Evolutionary conservation across 1,139 yeast species (phyloP).

Genomic region (Blastobotrys serpentis): DNA sequence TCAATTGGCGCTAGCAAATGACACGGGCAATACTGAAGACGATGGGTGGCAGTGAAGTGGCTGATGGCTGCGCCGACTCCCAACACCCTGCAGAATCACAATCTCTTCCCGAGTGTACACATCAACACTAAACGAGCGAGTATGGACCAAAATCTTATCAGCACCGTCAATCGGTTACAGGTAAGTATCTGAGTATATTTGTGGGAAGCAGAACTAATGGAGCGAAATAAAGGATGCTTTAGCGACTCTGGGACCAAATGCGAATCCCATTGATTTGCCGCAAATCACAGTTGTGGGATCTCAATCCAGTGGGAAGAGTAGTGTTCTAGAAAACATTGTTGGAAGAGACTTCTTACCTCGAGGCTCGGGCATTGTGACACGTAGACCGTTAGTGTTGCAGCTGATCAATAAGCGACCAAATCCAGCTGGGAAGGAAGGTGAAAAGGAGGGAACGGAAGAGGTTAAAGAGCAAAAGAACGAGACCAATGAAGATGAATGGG

Average conservation of each 20-base stretch:
- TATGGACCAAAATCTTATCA: conserved; percentile 25
- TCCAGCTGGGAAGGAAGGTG: not conserved
- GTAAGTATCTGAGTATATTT: conserved; percentile 21
- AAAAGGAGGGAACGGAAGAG: conserved; percentile 10
- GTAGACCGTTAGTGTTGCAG: conserved; percentile 86
- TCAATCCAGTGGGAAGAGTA: conserved; percentile 91
- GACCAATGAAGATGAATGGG: conserved; percentile 94
- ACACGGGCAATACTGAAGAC: no score
- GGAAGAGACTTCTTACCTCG: conserved; percentile 94
- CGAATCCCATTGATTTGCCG: conserved; percentile 67
- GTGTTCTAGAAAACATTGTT: conserved; percentile 90
- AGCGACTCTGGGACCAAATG: conserved; percentile 76
- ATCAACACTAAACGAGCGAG: not conserved
- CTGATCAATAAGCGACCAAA: conserved; percentile 65
- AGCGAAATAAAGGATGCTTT: conserved; percentile 93
- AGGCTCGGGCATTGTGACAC: conserved; percentile 94
- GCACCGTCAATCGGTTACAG: conserved; percentile 81
- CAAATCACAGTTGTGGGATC: conserved; percentile 97
- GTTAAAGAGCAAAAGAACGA: conserved; percentile 42
- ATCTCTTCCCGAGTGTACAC: no score
- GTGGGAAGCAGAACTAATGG: no score
- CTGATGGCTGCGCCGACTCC: not conserved
- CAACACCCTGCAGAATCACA: no score
- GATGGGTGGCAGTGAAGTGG: not conserved
- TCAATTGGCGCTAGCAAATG: no score